A percentile compares a stretch with the other conserved stretches of the same genome.
These are phyloP conservation scores for Prototheca cutis DNA, from an alignment of 163 green algal species.

Conservation along the genomic window DNA sequence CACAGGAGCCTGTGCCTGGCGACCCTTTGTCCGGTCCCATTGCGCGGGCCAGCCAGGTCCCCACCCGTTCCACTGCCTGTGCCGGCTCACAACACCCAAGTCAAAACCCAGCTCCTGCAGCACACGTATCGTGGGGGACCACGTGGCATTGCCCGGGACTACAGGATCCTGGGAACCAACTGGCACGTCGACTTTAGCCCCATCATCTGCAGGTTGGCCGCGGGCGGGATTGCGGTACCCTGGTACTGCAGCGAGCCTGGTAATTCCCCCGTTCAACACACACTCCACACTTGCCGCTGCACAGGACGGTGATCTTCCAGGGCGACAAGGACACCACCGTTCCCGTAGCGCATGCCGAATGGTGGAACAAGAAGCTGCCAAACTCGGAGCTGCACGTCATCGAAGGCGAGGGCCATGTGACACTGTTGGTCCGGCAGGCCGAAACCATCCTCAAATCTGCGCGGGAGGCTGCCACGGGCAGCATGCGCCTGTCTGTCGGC, in stretches of 20 bases:
- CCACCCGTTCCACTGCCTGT: not conserved
- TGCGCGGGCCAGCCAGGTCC: too few relatives aligned
- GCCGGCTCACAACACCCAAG: too few relatives aligned
- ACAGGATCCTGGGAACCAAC: slow-evolving; percentile 1
- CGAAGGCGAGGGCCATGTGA: slow-evolving; percentile 6
- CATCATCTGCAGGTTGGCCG: slow-evolving; percentile 2
- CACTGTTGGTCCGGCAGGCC: slow-evolving; percentile 1
- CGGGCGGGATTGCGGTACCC: not conserved
- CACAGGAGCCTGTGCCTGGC: not conserved
- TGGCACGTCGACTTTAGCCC: slow-evolving; percentile 5
- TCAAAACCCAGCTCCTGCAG: too few relatives aligned
- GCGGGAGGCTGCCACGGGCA: not conserved
- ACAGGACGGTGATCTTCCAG: slow-evolving; percentile 1
- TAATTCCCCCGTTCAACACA: not conserved
- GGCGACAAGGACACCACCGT: not conserved
- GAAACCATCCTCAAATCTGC: not conserved
- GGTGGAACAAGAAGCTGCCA: not conserved
- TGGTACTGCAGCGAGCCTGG: not conserved
- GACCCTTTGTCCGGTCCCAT: not conserved
- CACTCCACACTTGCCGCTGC: not conserved
- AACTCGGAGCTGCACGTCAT: not conserved
- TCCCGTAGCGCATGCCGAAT: not conserved
- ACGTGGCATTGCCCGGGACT: slow-evolving; percentile 6
- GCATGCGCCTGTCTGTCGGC: too few relatives aligned
- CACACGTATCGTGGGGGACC: not conserved